Evolutionary conservation across 2,329 filamentous ascomycete species (phyloP).

Genomic region (Stagonosporopsis rhizophila): DNA sequence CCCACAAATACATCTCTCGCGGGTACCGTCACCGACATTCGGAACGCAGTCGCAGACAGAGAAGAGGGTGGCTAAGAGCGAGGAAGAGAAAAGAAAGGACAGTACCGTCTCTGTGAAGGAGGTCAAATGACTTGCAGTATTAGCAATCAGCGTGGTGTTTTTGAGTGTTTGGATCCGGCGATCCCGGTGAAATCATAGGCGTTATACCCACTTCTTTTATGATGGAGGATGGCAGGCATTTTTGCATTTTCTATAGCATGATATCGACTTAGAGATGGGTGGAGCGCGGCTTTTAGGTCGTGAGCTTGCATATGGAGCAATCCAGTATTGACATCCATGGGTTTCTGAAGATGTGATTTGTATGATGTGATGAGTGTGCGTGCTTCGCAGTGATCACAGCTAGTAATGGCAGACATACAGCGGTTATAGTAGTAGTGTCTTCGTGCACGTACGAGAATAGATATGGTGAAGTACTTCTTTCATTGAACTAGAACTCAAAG

Average conservation of each 20-base stretch:
- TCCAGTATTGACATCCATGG: background rate
- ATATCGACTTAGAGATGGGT: background rate
- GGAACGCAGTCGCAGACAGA: too few relatives aligned
- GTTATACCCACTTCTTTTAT: constrained; percentile 14
- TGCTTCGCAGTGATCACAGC: background rate
- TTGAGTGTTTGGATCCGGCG: constrained; percentile 4
- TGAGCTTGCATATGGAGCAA: background rate
- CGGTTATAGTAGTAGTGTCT: background rate
- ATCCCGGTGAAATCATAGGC: background rate
- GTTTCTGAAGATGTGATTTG: background rate
- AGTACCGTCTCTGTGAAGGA: background rate
- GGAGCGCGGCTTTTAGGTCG: background rate
- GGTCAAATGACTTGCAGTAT: constrained; percentile 14
- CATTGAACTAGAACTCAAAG: background rate
- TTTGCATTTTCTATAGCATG: too few relatives aligned
- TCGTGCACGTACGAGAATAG: background rate
- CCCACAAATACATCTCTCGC: constrained; percentile 4
- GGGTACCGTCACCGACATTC: background rate
- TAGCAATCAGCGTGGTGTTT: background rate
- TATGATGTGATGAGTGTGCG: too few relatives aligned
- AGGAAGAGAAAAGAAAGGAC: background rate
- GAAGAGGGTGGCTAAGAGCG: background rate
- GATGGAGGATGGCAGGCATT: background rate
- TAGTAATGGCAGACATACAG: background rate
- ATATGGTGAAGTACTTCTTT: background rate